A percentile compares a stretch with the other conserved stretches of the same genome.
Conservation (phyloP, 441 rosid genomes). For the Populus hybrid region DNA sequence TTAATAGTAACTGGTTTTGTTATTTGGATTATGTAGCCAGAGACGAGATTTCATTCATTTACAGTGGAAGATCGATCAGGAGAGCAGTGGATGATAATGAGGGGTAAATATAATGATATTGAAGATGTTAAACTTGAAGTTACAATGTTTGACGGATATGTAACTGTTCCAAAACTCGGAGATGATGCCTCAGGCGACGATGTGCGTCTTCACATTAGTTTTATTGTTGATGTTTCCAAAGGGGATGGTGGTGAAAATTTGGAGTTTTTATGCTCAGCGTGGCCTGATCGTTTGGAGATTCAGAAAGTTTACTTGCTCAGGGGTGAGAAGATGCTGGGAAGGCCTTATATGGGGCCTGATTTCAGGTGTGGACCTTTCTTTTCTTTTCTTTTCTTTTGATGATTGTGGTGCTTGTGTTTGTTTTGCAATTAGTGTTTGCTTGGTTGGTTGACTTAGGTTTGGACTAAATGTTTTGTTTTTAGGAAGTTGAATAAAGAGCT, state of each 20-base stretch:
- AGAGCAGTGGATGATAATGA: constrained; percentile 40
- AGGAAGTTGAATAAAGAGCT: constrained; percentile 52
- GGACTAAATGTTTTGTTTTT: not conserved
- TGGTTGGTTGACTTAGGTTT: not conserved
- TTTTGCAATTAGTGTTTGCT: not conserved
- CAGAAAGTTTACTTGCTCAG: constrained; percentile 45
- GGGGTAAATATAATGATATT: not conserved
- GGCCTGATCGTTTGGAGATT: constrained; percentile 68
- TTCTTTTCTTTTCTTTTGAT: not conserved
- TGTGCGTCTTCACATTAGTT: constrained; percentile 51
- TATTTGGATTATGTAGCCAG: constrained; percentile 33
- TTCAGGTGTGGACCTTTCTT: constrained; percentile 44
- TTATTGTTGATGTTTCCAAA: constrained; percentile 54
- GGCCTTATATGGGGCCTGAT: constrained; percentile 59
- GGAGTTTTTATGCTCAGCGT: constrained; percentile 62
- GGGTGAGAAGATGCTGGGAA: constrained; percentile 27
- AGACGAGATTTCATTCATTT: constrained; percentile 48
- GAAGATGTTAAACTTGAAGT: constrained; percentile 59
- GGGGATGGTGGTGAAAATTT: constrained; percentile 32
- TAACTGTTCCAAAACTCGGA: constrained; percentile 34
- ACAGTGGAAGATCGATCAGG: constrained; percentile 55
- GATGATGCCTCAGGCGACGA: constrained; percentile 49
- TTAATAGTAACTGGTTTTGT: not conserved
- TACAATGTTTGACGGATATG: constrained; percentile 66
- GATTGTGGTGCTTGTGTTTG: not conserved